Base-by-base conservation (phyloP, 345 rosid genomes). In the Nasturtium officinale region DNA sequence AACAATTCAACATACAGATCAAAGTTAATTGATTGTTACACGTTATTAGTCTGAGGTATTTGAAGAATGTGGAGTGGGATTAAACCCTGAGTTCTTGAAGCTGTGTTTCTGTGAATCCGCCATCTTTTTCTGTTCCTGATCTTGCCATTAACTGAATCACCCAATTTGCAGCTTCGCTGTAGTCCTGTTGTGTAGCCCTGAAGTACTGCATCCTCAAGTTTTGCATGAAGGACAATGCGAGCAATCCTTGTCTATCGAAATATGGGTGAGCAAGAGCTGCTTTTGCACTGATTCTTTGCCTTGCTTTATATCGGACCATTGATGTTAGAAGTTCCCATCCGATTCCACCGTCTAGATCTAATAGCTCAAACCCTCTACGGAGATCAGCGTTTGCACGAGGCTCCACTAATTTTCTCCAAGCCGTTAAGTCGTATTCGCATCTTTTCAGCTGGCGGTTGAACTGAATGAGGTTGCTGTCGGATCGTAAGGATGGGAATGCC, bases 271-370 rank as follows among this genome's bases (percentile, higher is more conserved):
- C 97, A 59, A 95, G 78, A 74, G 96, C 97, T 56, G 83, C 81
- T 73, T 91, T 91, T 11, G 96, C 99, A 16, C 96, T 91, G 60
- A 83, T 84, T 89, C 96, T 90, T 83, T 81, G 88, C 32, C 96
- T 77, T 55, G 99, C 97, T 83, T 91, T 95, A 73, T 82, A 95
- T 13, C 91, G 82, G 47, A 95, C 87, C 99, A 91, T 95, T 63
- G 96, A 95, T 37, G 87, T 87, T 25, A 91, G 76, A 81, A 91
- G 97, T 72, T 95, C 97, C 97, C 99, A 95, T 58, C 99, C 99
- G 65, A 74, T 81, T 55, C 99, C 96, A 17, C 81, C 83, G 72
- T 91, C 99, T 72, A 91, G 81, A 76, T 91, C 97, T 75, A 91
- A 47, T 54, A 91, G 63, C 79, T 88, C 87, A 40, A 95, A 90